phyloP scores from a whole-genome alignment of 2,329 filamentous ascomycete species.

The Sphaerulina vaccinii region DNA sequence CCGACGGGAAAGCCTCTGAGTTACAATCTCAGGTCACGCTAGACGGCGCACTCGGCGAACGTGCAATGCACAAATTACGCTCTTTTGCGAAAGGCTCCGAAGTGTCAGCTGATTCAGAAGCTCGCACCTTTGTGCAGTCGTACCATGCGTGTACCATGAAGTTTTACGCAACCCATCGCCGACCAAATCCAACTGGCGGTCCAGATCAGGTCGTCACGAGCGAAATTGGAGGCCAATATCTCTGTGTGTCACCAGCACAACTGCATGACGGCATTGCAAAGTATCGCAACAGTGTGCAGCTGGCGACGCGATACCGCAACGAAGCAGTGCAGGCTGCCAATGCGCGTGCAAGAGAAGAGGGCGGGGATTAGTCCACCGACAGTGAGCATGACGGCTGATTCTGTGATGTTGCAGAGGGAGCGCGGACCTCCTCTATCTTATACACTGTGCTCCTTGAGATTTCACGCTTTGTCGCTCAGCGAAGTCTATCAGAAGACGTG shows the following conservation, averaged over 20 bases:
- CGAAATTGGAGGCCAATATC: conserved; percentile 17
- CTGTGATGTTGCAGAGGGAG: too few species aligned
- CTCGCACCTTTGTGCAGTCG: background rate
- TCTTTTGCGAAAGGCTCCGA: background rate
- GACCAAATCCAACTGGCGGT: conserved; percentile 10
- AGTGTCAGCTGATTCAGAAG: too few species aligned
- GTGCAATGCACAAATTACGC: conserved; percentile 9
- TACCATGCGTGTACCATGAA: conserved; percentile 24
- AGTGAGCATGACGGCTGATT: too few species aligned
- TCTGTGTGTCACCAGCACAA: background rate
- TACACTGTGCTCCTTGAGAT: too few species aligned
- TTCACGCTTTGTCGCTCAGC: too few species aligned
- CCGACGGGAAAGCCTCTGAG: background rate
- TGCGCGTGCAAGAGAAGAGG: too few species aligned
- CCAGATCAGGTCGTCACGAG: conserved; percentile 26
- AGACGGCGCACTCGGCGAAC: background rate
- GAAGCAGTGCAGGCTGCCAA: too few species aligned
- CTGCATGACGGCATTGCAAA: conserved; percentile 14
- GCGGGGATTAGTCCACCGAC: too few species aligned
- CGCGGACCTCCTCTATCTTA: too few species aligned
- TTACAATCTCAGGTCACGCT: background rate
- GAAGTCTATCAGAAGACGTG: too few species aligned
- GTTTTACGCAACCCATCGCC: conserved; percentile 28
- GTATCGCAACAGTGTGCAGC: conserved; percentile 18
- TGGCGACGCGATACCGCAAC: too few species aligned